Evolutionary conservation across 2,329 filamentous ascomycete species (phyloP), one percentile per base, ranked within the genome.

Genomic region (Cadophora malorum): DNA sequence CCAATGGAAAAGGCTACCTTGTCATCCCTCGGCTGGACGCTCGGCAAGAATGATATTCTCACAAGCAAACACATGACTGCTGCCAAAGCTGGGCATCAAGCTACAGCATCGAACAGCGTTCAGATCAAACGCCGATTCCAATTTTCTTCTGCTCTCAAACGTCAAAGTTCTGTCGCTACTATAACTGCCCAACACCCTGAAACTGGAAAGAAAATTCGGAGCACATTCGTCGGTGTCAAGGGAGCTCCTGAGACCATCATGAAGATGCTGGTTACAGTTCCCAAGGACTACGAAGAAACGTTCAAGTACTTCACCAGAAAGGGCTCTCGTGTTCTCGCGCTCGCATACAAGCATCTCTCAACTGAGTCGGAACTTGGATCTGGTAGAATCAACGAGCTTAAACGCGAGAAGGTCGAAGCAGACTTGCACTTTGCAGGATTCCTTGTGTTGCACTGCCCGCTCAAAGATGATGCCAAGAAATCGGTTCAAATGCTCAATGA

Each of bases 1-100:
- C 96, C 96, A 1, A 99, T 99, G 96, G 96, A 99, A 78, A 98
- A 98, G 81, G 96, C 96, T 55, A 98, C 96, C 1, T 83, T 99
- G 33, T 84, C 86, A 60, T 94, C 95, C 66, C 89, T 99, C 12
- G 94, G 95, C 64, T 99, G 96, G 96, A 90, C 86, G 66, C 86
- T 99, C n/a, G 94, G 94, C 59, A 91, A 89, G 76, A 96, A 97
- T 73, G 95, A 99, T 76, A 90, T 87, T 38, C 86, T 99, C 19
- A 88, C 88, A 33, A 91, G 89, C 79, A 94, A 92, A 78, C 79
- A 83, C 12, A 78, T 81, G 16, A 79, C 82, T 25, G 79, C 83
- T 10, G 79, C 81, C n/a, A 80, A 79, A 49, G 79, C 79, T 63
- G 81, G 81, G 16, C 78, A 82, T 25, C 77, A 78, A 45, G 83